These are phyloP conservation scores for Austropuccinia psidii DNA, from an alignment of 1,284 basidiomycete genomes.

Conservation along the genomic window DNA sequence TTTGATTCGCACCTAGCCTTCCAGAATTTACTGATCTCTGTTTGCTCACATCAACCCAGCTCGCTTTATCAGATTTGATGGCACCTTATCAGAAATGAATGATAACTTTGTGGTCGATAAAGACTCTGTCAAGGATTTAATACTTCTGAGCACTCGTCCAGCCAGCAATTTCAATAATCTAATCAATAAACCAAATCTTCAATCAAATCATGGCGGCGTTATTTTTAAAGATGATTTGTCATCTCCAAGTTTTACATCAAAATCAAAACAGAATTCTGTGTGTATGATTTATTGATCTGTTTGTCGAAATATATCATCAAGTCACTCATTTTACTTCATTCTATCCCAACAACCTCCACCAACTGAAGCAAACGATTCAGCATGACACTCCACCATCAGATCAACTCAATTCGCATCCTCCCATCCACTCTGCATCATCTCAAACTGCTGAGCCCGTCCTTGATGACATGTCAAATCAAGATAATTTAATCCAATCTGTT, in stretches of 20 bases:
- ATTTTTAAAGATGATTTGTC: too few species aligned
- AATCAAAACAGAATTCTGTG: too few species aligned
- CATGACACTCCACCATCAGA: too few species aligned
- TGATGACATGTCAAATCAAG: neutral
- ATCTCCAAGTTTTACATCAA: too few species aligned
- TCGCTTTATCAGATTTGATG: slow-evolving; percentile 12
- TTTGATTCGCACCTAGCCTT: neutral
- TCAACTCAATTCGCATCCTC: too few species aligned
- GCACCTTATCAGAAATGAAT: slow-evolving; percentile 5
- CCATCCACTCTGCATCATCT: neutral
- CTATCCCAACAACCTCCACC: too few species aligned
- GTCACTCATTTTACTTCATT: too few species aligned
- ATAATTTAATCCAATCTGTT: too few species aligned
- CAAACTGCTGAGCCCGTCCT: neutral
- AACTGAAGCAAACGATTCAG: too few species aligned
- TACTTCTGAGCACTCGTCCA: slow-evolving; percentile 11
- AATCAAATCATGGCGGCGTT: too few species aligned
- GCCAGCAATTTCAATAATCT: neutral
- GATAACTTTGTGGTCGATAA: slow-evolving; percentile 18
- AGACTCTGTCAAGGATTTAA: slow-evolving; percentile 30
- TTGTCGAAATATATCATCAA: too few species aligned
- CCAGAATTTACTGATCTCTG: neutral
- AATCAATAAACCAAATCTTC: neutral
- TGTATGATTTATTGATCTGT: too few species aligned
- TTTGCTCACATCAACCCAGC: neutral